Percentiles rank a stretch among this genome's conserved stretches.
Conservation (phyloP, 2,329 filamentous ascomycete species). For the Pseudogymnoascus sp. region DNA sequence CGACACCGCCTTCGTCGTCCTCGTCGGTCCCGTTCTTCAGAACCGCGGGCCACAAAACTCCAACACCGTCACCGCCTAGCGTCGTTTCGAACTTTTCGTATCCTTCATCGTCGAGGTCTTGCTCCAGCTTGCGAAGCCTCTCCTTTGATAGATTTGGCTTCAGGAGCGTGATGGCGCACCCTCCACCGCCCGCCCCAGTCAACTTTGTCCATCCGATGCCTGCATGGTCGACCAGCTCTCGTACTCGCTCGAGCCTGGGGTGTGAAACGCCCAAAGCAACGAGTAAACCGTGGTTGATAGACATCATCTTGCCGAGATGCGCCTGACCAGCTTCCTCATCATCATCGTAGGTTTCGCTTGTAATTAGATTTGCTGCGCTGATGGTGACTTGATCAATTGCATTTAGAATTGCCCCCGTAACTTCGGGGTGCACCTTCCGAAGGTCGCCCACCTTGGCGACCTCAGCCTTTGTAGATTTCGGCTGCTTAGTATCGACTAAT, state of each 20-base stretch:
- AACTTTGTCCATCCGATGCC: conserved; percentile 96
- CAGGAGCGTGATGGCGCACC: conserved; percentile 87
- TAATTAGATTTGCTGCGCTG: conserved; percentile 47
- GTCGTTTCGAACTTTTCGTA: conserved; percentile 85
- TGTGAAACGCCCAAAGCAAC: conserved; percentile 92
- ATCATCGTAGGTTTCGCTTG: conserved; percentile 60
- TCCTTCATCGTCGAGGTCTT: conserved; percentile 59
- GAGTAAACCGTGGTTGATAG: conserved; percentile 86
- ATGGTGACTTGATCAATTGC: conserved; percentile 70
- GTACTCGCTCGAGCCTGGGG: conserved; percentile 81
- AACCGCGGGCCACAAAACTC: conserved; percentile 88
- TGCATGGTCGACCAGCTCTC: conserved; percentile 82
- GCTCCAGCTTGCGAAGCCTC: conserved; percentile 56
- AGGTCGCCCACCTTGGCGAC: conserved; percentile 78
- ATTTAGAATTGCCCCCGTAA: conserved; percentile 75
- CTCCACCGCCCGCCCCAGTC: conserved; percentile 89
- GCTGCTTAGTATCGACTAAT: conserved; percentile 79
- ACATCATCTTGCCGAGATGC: conserved; percentile 78
- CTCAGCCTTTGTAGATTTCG: conserved; percentile 77
- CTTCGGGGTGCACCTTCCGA: conserved; percentile 61
- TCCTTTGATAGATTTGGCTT: conserved; percentile 54
- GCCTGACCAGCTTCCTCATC: conserved; percentile 56
- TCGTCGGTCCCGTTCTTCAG: conserved; percentile 77
- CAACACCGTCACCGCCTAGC: conserved; percentile 86
- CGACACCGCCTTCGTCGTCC: conserved; percentile 72